These are phyloP conservation scores for Aurantiochytrium sp. DNA, from an alignment of 108 stramenopile species.

Conservation along the genomic window DNA sequence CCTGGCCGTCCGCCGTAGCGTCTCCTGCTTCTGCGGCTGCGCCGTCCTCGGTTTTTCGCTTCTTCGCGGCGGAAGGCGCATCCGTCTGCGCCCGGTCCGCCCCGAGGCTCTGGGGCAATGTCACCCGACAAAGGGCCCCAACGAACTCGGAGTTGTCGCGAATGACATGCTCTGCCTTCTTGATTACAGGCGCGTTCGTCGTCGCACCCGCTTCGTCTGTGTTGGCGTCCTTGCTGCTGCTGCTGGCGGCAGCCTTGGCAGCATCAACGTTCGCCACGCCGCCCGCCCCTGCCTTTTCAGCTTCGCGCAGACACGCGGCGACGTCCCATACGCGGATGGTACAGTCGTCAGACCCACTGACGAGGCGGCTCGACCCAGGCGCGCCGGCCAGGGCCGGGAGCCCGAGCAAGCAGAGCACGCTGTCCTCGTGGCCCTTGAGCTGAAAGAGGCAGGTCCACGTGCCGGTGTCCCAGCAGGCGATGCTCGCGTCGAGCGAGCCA, in stretches of 20 bases:
- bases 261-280: background rate
- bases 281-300: background rate
- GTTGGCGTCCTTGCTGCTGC: background rate
- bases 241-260: background rate
- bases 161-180: constrained; percentile 22
- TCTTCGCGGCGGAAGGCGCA: no score
- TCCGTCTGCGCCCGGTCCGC: no score
- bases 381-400: background rate
- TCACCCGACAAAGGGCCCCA: background rate
- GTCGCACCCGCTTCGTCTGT: background rate
- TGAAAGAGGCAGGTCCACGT: background rate
- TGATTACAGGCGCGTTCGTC: background rate
- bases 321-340: background rate
- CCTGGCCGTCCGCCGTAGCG: no score
- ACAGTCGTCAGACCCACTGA: background rate
- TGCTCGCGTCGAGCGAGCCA: background rate
- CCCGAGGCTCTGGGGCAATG: no score
- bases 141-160: background rate
- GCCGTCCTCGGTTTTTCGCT: no score
- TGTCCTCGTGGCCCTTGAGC: constrained; percentile 8
- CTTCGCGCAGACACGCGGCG: background rate
- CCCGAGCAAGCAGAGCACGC: background rate
- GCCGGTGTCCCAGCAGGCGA: background rate
- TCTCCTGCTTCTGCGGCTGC: no score
- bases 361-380: background rate